Evolutionary conservation across 148 eudicot species (phyloP).

Genomic region (Arbutus unedo): DNA sequence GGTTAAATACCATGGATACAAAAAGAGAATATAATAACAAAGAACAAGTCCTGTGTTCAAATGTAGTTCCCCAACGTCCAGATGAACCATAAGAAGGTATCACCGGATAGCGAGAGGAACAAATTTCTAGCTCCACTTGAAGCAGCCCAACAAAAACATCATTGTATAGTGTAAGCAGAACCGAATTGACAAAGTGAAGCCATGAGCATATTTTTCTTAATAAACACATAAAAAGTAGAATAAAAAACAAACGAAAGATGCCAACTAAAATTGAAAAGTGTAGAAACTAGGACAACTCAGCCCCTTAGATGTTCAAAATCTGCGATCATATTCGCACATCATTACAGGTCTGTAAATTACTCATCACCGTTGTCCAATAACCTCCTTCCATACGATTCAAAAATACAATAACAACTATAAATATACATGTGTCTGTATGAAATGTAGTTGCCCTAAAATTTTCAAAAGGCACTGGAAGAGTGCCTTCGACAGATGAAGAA

Average conservation of each 20-base stretch:
- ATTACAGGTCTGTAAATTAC: conserved; percentile 76
- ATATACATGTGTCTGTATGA: not conserved
- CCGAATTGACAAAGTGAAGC: not conserved
- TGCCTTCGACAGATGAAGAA: conserved; percentile 12
- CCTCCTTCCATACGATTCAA: not conserved
- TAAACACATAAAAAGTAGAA: not conserved
- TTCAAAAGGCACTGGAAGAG: conserved; percentile 14
- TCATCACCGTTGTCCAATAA: conserved; percentile 42
- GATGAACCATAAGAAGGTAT: conserved; percentile 26
- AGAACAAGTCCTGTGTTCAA: not conserved
- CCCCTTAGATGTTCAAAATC: conserved; percentile 73
- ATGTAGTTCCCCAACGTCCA: conserved; percentile 65
- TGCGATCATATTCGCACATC: conserved; percentile 81
- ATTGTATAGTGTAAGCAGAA: not conserved
- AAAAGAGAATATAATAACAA: not conserved
- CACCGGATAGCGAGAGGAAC: conserved; percentile 74
- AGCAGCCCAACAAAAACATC: conserved; percentile 18
- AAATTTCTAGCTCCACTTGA: conserved; percentile 25
- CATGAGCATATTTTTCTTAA: not conserved
- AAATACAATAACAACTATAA: not conserved
- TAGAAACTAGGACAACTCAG: conserved; percentile 32
- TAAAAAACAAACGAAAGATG: not conserved
- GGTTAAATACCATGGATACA: not conserved
- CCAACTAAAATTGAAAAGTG: no score
- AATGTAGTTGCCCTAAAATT: conserved; percentile 40